Evolutionary conservation across 805 yeast species (phyloP).

Genomic region (Hanseniaspora clermontiae): DNA sequence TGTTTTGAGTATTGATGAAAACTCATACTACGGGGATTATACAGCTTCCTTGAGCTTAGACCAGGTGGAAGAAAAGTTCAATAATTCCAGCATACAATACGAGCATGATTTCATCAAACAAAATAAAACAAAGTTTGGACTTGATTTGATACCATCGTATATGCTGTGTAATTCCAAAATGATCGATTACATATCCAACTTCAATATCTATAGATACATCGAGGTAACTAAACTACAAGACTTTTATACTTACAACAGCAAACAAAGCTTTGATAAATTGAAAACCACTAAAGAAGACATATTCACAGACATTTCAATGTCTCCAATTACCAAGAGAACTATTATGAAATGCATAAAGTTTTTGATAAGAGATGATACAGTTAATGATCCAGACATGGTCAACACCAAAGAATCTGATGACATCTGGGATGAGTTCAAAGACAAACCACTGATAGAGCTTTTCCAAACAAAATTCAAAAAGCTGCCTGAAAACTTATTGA

Average conservation of each 20-base stretch:
- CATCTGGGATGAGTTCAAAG: constrained; percentile 44
- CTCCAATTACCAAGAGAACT: constrained; percentile 63
- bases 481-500: constrained; percentile 59
- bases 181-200: constrained; percentile 40
- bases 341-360: constrained; percentile 24
- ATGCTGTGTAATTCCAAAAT: constrained; percentile 86
- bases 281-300: constrained; percentile 84
- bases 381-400: constrained; percentile 66
- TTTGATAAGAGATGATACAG: constrained; percentile 63
- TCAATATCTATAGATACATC: constrained; percentile 79
- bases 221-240: constrained; percentile 82
- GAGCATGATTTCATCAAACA: constrained; percentile 15
- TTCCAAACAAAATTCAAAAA: constrained; percentile 48
- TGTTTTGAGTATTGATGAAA: constrained; percentile 78
- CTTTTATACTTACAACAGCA: constrained; percentile 79
- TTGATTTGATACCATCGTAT: constrained; percentile 77
- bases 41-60: constrained; percentile 77
- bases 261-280: constrained; percentile 77
- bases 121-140: constrained; percentile 57
- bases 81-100: constrained; percentile 41
- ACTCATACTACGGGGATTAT: constrained; percentile 78
- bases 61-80: constrained; percentile 74
- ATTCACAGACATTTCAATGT: constrained; percentile 72
- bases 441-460: constrained; percentile 46
- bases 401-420: constrained; percentile 37